phyloP scores from a whole-genome alignment of 805 yeast species.

The Tetrapisispora phaffii region DNA sequence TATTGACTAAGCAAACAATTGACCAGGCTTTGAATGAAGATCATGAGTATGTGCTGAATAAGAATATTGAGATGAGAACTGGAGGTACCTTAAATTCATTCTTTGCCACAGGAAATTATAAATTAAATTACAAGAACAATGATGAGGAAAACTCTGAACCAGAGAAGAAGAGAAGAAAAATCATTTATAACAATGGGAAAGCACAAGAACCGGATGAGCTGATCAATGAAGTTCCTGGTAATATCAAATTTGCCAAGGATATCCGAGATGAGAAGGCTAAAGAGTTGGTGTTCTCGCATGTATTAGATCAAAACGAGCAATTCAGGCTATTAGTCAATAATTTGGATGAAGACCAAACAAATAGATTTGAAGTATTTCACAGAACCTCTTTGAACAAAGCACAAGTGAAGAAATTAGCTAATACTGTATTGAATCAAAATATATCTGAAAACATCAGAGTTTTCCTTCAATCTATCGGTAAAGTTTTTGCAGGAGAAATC shows the following conservation, averaged over 20 bases:
- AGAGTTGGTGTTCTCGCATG: slow-evolving; percentile 16
- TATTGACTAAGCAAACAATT: slow-evolving; percentile 25
- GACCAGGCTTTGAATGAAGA: slow-evolving; percentile 28
- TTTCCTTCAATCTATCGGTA: slow-evolving; percentile 76
- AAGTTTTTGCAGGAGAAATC: slow-evolving; percentile 82
- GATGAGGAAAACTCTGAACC: background rate
- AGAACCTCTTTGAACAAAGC: slow-evolving; percentile 65
- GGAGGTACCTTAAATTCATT: slow-evolving; percentile 26
- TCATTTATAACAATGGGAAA: background rate
- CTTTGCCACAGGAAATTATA: background rate
- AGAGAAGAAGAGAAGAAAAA: background rate
- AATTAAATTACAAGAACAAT: background rate
- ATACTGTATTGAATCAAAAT: slow-evolving; percentile 67
- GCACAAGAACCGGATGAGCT: background rate
- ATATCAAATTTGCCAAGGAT: slow-evolving; percentile 22
- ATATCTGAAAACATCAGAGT: slow-evolving; percentile 73
- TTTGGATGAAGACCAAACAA: slow-evolving; percentile 74
- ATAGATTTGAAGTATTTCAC: slow-evolving; percentile 76
- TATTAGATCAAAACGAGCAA: slow-evolving; percentile 44
- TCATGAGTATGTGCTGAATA: slow-evolving; percentile 28
- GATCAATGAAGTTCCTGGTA: slow-evolving; percentile 20
- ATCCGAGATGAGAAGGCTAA: slow-evolving; percentile 10
- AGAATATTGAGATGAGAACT: slow-evolving; percentile 22
- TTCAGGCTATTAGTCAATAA: slow-evolving; percentile 56
- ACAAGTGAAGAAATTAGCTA: slow-evolving; percentile 72